Base-by-base conservation (phyloP, 176 grass and related monocot species). In the Triticum dicoccoides region DNA sequence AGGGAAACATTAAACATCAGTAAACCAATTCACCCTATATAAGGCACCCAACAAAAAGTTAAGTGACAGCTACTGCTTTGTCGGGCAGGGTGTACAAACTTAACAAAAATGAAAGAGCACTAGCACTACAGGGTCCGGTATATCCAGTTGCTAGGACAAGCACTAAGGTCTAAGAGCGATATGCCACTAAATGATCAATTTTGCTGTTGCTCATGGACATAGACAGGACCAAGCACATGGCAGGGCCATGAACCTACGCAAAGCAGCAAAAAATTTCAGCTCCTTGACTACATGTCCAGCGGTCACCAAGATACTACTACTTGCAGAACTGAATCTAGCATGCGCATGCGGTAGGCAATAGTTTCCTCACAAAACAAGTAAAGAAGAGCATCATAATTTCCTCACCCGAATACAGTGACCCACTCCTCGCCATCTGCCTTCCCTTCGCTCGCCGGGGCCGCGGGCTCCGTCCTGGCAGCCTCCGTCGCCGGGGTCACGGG, bases 401-500 rank as follows among this genome's bases (percentile, higher is more conserved):
- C 91, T 89, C 69, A 98, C 96, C 96, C 94, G 78, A 96, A 99
- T 15, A 99, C 94, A 70, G 94, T 96, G 76, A 99, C 81, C 97
- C 97, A 99, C 76, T 94, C 89, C 80, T 90, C 97, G 61, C 90
- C 72, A 33, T 99, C 87, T 13, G 25, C 69, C n/a, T 73, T 82
- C 70, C 78, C 89, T 27, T 82, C 86, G 84, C 80, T 83, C 3
- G 83, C 67, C 17, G 52, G 52, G 0, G 52, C 17, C 68, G 64
- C 35, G 9, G 79, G 58, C 65, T 84, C 90, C 61, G 71, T 83
- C 80, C 49, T 87, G 14, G 75, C 79, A 2, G 82, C 42, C 27
- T 78, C 25, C 21, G 91, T 86, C 9, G 84, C 78, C 24, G 83
- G 81, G 4, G 92, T 84, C 69, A 87, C 89, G 29, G 92, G 80